phyloP scores from a whole-genome alignment of 345 rosid species.

The Populus nigra region DNA sequence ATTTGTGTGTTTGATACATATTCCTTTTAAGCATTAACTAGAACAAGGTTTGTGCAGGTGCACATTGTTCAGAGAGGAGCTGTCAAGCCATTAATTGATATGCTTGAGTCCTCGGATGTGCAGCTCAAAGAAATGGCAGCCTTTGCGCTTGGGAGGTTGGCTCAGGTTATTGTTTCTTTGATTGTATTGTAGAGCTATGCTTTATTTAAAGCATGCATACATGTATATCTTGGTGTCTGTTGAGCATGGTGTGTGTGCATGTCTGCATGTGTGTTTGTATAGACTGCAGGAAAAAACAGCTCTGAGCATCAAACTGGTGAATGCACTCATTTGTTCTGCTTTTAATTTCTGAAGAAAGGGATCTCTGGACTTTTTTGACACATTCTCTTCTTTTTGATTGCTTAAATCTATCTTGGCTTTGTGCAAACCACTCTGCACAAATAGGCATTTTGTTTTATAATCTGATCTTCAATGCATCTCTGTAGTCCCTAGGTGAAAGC shows the following conservation, averaged over 20 bases:
- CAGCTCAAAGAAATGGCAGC: conserved; percentile 77
- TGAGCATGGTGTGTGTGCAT: not conserved
- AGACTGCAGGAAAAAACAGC: not conserved
- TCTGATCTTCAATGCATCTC: not conserved
- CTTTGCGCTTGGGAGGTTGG: conserved; percentile 79
- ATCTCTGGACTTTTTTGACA: not conserved
- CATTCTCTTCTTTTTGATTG: not conserved
- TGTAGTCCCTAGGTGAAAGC: not conserved
- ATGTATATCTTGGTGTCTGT: not conserved
- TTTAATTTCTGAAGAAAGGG: conserved; percentile 3
- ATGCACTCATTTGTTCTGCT: not conserved
- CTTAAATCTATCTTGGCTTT: not conserved
- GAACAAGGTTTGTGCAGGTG: conserved; percentile 43
- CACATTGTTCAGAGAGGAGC: conserved; percentile 84
- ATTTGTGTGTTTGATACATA: not conserved
- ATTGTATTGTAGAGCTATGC: not conserved
- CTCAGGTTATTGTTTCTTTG: conserved; percentile 50
- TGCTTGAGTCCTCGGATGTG: conserved; percentile 63
- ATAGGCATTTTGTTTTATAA: not conserved
- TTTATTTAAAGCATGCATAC: not conserved
- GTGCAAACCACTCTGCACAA: not conserved
- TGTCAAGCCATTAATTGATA: conserved; percentile 56
- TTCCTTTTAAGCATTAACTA: not conserved
- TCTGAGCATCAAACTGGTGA: not conserved
- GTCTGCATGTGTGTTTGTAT: not conserved